Base-by-base conservation (phyloP, 805 yeast species). In the Ogataea trehalophila region DNA sequence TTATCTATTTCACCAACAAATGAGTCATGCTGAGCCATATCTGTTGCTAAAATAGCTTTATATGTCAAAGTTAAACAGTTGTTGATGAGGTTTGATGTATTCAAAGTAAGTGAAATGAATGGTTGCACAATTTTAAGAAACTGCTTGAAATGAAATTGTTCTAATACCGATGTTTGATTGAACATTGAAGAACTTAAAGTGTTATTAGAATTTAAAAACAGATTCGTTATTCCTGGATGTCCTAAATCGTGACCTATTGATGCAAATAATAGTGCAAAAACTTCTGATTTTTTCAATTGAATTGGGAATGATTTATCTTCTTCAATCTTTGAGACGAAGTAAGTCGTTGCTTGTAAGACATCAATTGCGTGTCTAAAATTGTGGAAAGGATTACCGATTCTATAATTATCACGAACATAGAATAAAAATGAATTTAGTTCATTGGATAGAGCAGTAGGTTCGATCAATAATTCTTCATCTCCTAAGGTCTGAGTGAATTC, bases 181-280 rank as follows among this genome's bases (percentile, higher is more conserved):
- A 79, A 91, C 15, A 79, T 58, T 46, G 67, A 62, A 2, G 92
- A 79, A 22, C 89, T 73, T 11, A 89, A 88, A 0, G 94, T 76
- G 8, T 74, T 63, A 56, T 79, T 63, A 49, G 77, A 71, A 22
- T 72, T 69, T 63, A 92, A 69, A 54, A 89, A 81, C 35, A 80
- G 78, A 64, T 89, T 88, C 14, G 95, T 89, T n/a, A 90, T 80
- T 2, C 98, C 99, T 0, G 98, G 98, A 66, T 94, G 99, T 20
- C 97, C 96, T 33, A 87, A 81, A 65, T 94, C 99, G 68, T 94
- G 99, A 44, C 98, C 98, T 39, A 91, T 68, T 1, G 96, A 94
- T 0, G 96, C 87, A 13, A 91, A 70, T 33, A 87, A 74, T 26
- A 89, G 67, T 1, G 85, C 78, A 41, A 86, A 67, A 2, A 75